phyloP scores from a whole-genome alignment of 2,329 filamentous ascomycete genomes.

The Colletotrichum sp. region DNA sequence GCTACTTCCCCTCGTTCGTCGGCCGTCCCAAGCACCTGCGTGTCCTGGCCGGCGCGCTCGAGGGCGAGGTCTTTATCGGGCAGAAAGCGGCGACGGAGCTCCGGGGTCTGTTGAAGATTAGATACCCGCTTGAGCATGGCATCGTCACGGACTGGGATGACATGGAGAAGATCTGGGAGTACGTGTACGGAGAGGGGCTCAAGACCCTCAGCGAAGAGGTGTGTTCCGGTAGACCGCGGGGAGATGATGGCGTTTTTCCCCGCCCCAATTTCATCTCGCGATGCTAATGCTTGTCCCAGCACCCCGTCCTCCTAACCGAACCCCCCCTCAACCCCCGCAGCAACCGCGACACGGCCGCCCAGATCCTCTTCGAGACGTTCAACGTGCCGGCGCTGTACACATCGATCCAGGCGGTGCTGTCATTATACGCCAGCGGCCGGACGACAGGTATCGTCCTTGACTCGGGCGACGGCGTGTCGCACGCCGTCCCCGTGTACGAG shows the following conservation, averaged over 20 bases:
- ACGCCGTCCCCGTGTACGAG: slow-evolving; percentile 97
- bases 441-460: slow-evolving; percentile 97
- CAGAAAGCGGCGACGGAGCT: slow-evolving; percentile 87
- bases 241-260: not conserved
- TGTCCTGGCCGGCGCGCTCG: slow-evolving; percentile 93
- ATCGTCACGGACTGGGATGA: slow-evolving; percentile 99
- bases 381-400: slow-evolving; percentile 97
- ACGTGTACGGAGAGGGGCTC: slow-evolving; percentile 93
- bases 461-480: slow-evolving; percentile 93
- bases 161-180: slow-evolving; percentile 99
- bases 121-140: slow-evolving; percentile 94
- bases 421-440: slow-evolving; percentile 92
- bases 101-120: slow-evolving; percentile 91
- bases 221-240: not conserved
- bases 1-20: slow-evolving; percentile 96
- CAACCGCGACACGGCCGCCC: slow-evolving; percentile 94
- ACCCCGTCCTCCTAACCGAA: slow-evolving; percentile 95
- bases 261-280: not conserved
- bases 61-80: slow-evolving; percentile 97
- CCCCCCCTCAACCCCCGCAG: slow-evolving; percentile 93
- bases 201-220: slow-evolving; percentile 98
- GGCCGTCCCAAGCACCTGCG: slow-evolving; percentile 94
- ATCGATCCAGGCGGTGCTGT: slow-evolving; percentile 95
- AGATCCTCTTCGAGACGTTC: slow-evolving; percentile 98
- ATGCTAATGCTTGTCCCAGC: slow-evolving; percentile 52